Evolutionary conservation across 2,329 filamentous ascomycete genomes (phyloP).

Genomic region (Spiromastix sp.): DNA sequence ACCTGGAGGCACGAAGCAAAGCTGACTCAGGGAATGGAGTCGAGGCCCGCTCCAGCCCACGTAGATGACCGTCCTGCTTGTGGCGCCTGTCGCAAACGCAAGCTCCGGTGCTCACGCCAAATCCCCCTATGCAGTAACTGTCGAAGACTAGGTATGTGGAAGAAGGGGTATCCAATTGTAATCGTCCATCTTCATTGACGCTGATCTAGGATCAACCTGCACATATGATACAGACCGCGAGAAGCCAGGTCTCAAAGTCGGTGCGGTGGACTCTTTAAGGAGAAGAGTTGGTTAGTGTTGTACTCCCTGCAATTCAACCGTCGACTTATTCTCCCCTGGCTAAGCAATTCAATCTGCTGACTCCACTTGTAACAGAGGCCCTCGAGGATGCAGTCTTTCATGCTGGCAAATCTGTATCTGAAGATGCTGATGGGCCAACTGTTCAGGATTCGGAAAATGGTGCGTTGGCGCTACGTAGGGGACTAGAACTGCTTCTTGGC

Average conservation of each 20-base stretch:
- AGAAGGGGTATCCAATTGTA: too few species aligned
- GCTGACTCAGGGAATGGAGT: too few species aligned
- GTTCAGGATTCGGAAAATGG: too few species aligned
- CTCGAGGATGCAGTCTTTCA: constrained; percentile 9
- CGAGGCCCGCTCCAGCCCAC: too few species aligned
- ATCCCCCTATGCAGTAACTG: constrained; percentile 24
- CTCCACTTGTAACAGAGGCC: too few species aligned
- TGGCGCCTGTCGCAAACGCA: constrained; percentile 24
- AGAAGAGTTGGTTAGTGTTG: constrained; percentile 18
- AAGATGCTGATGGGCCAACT: background rate
- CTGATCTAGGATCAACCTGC: too few species aligned
- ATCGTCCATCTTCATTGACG: too few species aligned
- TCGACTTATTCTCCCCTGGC: too few species aligned
- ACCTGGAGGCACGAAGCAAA: too few species aligned
- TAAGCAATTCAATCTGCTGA: too few species aligned
- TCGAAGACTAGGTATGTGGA: constrained; percentile 19
- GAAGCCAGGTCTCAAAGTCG: constrained; percentile 30
- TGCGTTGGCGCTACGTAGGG: background rate
- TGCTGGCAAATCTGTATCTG: background rate
- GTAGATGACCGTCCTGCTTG: too few species aligned
- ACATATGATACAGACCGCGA: constrained; percentile 22
- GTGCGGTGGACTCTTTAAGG: constrained; percentile 28
- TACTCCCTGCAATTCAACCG: too few species aligned
- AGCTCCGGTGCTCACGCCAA: constrained; percentile 27
- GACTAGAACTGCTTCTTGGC: constrained; percentile 1